Base-by-base conservation (phyloP, 495 filamentous ascomycete genomes). In the Friedmanniomyces endolithicus region DNA sequence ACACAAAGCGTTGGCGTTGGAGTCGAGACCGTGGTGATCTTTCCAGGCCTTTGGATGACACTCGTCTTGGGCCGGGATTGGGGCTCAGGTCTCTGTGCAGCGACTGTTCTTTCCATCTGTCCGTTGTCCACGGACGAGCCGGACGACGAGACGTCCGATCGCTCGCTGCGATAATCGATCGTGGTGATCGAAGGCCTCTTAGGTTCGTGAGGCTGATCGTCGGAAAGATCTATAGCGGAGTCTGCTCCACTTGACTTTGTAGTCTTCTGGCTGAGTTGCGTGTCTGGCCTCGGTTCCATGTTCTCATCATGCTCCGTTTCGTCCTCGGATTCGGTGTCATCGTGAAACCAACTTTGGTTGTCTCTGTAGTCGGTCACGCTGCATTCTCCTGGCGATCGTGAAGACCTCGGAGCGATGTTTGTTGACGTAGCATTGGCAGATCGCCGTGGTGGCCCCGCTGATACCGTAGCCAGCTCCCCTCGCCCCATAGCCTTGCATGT, bases 131-230 rank as follows among this genome's bases (percentile, higher is more conserved):
- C 24, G 1, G 25, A 19, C 11, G 6, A 50, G 17, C 16, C 6
- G 11, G 40, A 9, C 17, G 12, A 12, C 12, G 8, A 11, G 8
- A 19, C 37, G 39, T n/a, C 22, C 3, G 25, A 11, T 35, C 14
- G 20, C 39, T 54, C 39, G 11, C 25, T 45, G n/a, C 54, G 45
- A 23, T 56, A 56, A 34, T 56, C 54, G 39, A 19, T 29, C 6
- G 54, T 56, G 22, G 24, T 51, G 19, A 56, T 56, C 9, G 46
- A 27, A 44, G 54, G 54, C n/a, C 9, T 12, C 39, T 45, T 56
- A 4, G 46, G 45, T 37, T 56, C 54, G 40, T 56, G 54, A 17
- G 34, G n/a, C 14, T 20, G 12, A n/a, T 43, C 45, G 14, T 56
- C 54, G 11, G 54, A 44, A 6, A 50, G 14, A 45, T 56, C 54